phyloP scores from a whole-genome alignment of 306 rosid genomes.

The Vachellia collinsii region DNA sequence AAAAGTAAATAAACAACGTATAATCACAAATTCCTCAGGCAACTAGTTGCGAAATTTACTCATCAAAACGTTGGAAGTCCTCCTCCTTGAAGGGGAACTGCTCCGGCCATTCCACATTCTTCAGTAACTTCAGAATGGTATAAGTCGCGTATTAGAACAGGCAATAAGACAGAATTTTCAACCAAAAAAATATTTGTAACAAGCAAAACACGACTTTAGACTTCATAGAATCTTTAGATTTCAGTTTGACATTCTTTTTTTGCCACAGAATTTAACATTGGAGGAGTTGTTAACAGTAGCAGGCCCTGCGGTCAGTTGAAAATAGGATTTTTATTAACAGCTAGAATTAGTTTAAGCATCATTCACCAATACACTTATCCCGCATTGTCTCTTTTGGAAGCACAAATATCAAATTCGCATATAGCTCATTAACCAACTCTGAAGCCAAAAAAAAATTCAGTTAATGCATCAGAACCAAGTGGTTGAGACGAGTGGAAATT shows the following conservation, averaged over 20 bases:
- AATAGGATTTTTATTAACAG: not conserved
- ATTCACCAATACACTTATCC: not conserved
- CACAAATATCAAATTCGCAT: not conserved
- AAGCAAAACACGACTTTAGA: not conserved
- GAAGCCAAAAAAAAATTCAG: not conserved
- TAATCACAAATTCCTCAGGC: constrained; percentile 1
- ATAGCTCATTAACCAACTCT: not conserved
- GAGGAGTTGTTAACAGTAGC: not conserved
- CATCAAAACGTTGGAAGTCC: constrained; percentile 82
- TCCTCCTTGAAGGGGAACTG: constrained; percentile 76
- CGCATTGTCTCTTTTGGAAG: not conserved
- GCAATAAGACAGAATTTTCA: not conserved
- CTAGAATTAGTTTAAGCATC: not conserved
- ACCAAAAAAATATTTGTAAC: constrained; percentile 17
- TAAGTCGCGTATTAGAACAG: constrained; percentile 7
- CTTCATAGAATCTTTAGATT: not conserved
- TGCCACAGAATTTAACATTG: not conserved
- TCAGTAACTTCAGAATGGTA: constrained; percentile 54
- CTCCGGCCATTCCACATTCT: constrained; percentile 76
- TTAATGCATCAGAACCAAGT: not conserved
- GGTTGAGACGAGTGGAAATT: not conserved
- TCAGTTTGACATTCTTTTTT: not conserved
- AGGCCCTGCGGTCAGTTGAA: not conserved
- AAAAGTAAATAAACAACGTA: not conserved
- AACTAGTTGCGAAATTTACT: constrained; percentile 48